phyloP scores from a whole-genome alignment of 257 asterid species.

The Solanum commersonii region DNA sequence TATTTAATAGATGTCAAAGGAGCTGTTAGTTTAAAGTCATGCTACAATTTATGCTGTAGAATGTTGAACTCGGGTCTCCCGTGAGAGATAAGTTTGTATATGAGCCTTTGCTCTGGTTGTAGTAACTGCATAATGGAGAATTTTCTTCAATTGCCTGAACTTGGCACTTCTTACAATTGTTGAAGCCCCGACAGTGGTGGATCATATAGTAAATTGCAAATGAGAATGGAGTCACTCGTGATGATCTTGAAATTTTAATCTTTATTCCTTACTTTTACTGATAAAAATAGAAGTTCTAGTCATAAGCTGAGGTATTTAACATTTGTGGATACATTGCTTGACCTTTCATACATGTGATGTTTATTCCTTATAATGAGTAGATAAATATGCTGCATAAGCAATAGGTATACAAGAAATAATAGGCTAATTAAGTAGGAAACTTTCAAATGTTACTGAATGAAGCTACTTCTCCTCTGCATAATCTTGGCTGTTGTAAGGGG shows the following conservation, averaged over 20 bases:
- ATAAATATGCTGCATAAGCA: background rate
- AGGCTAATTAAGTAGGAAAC: background rate
- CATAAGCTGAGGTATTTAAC: background rate
- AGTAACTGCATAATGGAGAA: background rate
- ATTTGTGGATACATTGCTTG: background rate
- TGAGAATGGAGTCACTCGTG: background rate
- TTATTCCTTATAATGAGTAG: background rate
- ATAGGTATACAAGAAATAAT: background rate
- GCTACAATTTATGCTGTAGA: background rate
- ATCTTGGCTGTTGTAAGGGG: conserved; percentile 84
- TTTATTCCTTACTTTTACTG: background rate
- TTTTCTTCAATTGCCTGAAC: background rate
- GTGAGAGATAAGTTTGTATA: background rate
- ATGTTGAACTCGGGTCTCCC: background rate
- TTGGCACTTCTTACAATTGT: background rate
- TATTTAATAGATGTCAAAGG: background rate
- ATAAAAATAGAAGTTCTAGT: background rate
- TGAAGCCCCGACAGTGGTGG: background rate
- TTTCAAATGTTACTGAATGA: background rate
- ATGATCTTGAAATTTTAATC: background rate
- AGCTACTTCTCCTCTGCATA: conserved; percentile 28
- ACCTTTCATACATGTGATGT: background rate
- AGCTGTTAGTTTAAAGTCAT: background rate
- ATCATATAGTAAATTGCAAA: background rate
- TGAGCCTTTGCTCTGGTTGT: background rate